Percentiles rank a stretch among this genome's conserved stretches.
Evolutionary conservation across 768 basidiomycete genomes (phyloP).

Genomic region (Phylloporus sp.): DNA sequence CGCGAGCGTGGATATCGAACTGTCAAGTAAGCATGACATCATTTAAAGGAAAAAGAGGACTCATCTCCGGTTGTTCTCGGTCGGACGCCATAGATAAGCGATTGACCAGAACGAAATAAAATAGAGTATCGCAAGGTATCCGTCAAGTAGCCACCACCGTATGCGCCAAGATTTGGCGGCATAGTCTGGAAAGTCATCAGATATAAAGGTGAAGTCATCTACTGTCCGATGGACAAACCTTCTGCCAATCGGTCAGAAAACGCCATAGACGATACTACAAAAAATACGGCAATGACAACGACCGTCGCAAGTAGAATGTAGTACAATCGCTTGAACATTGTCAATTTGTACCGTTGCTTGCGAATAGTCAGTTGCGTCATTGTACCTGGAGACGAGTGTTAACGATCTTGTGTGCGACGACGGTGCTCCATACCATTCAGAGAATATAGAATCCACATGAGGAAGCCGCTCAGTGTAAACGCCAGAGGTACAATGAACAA

Average conservation of each 20-base stretch:
- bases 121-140: slow-evolving; percentile 88
- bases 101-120: slow-evolving; percentile 74
- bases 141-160: slow-evolving; percentile 96
- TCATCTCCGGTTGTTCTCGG: slow-evolving; percentile 82
- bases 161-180: slow-evolving; percentile 84
- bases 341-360: slow-evolving; percentile 80
- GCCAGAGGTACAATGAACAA: slow-evolving; percentile 92
- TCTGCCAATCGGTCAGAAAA: slow-evolving; percentile 90
- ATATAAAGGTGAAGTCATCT: not conserved
- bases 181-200: slow-evolving; percentile 56
- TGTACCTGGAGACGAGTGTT: slow-evolving; percentile 52
- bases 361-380: slow-evolving; percentile 80
- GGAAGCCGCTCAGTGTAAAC: slow-evolving; percentile 91
- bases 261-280: slow-evolving; percentile 85
- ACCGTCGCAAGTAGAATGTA: slow-evolving; percentile 81
- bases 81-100: slow-evolving; percentile 90
- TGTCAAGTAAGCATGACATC: slow-evolving; percentile 15
- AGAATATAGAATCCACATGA: slow-evolving; percentile 93
- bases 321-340: slow-evolving; percentile 86
- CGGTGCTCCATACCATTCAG: slow-evolving; percentile 61
- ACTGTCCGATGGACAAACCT: slow-evolving; percentile 43
- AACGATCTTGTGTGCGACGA: not conserved
- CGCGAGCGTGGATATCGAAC: slow-evolving; percentile 60
- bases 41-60: slow-evolving; percentile 27
- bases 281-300: slow-evolving; percentile 79